phyloP scores from a whole-genome alignment of 2,329 filamentous ascomycete species.

The Colletotrichum musicola region DNA sequence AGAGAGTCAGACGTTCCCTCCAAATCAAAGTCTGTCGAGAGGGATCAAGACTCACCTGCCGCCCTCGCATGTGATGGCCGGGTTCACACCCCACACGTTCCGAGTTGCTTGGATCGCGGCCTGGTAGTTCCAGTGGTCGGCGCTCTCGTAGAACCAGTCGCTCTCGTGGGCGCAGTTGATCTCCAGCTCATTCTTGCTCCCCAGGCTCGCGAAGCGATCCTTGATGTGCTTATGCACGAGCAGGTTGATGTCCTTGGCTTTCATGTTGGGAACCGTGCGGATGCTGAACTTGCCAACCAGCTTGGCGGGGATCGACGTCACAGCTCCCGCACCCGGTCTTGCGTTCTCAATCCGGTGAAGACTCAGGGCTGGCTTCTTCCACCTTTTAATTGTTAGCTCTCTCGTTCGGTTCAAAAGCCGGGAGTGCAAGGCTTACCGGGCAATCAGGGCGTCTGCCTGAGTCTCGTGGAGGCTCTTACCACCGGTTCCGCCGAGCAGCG shows the following conservation, averaged over 20 bases:
- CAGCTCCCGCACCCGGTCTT: conserved; percentile 91
- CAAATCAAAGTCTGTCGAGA: no score
- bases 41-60: conserved; percentile 72
- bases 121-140: conserved; percentile 98
- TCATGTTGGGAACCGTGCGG: conserved; percentile 97
- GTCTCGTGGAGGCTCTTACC: conserved; percentile 76
- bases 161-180: conserved; percentile 87
- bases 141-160: conserved; percentile 98
- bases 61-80: conserved; percentile 95
- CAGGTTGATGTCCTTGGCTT: conserved; percentile 88
- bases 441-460: conserved; percentile 26
- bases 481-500: conserved; percentile 90
- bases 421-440: conserved; percentile 9
- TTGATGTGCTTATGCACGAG: conserved; percentile 87
- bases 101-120: conserved; percentile 94
- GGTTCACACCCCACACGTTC: conserved; percentile 91
- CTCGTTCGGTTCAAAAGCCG: conserved; percentile 64
- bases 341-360: conserved; percentile 96
- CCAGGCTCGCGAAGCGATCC: conserved; percentile 85
- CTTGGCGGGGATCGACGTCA: conserved; percentile 98
- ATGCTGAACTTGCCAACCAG: conserved; percentile 99
- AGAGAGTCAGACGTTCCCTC: not conserved
- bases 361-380: conserved; percentile 94
- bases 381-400: conserved; percentile 91
- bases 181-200: conserved; percentile 91